A percentile compares a stretch with the other conserved stretches of the same genome.
These are phyloP conservation scores for Acanthamoeba royreba DNA, from an alignment of 208 protist genomes.

Conservation along the genomic window DNA sequence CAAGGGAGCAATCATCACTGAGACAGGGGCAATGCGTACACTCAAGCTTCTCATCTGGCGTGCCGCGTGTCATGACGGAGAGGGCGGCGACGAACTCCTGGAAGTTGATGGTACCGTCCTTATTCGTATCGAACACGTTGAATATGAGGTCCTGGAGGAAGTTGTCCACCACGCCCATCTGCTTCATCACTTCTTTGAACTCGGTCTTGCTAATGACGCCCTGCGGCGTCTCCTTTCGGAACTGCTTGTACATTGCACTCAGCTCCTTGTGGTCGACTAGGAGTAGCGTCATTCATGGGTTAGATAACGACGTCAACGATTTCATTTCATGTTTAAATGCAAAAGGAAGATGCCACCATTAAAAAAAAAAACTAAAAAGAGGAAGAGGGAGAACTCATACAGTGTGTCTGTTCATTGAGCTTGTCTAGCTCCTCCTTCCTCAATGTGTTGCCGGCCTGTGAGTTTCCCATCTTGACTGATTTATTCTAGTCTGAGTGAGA, in stretches of 20 bases:
- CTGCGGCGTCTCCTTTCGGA: conserved; percentile 64
- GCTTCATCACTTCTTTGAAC: conserved; percentile 66
- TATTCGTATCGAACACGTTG: conserved; percentile 71
- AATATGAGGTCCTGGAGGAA: conserved; percentile 60
- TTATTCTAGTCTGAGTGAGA: too few species aligned
- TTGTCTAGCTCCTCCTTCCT: conserved; percentile 13
- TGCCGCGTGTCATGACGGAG: conserved; percentile 69
- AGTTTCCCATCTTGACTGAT: conserved; percentile 10
- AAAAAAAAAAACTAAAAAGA: background rate
- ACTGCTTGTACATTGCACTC: conserved; percentile 68
- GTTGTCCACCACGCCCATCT: conserved; percentile 42
- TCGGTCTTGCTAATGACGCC: conserved; percentile 53
- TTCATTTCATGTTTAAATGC: too few species aligned
- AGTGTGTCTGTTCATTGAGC: conserved; percentile 7
- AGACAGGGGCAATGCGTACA: conserved; percentile 52
- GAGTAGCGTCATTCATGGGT: background rate
- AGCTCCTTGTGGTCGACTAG: conserved; percentile 52
- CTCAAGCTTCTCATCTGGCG: conserved; percentile 71
- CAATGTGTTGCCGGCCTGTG: background rate
- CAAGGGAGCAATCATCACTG: background rate
- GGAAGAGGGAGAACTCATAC: background rate
- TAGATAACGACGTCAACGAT: too few species aligned
- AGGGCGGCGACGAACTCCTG: conserved; percentile 68
- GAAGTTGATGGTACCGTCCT: conserved; percentile 69
- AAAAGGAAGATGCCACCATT: too few species aligned